These are phyloP conservation scores for Inga leiocalycina DNA, from an alignment of 306 rosid species.

Conservation along the genomic window DNA sequence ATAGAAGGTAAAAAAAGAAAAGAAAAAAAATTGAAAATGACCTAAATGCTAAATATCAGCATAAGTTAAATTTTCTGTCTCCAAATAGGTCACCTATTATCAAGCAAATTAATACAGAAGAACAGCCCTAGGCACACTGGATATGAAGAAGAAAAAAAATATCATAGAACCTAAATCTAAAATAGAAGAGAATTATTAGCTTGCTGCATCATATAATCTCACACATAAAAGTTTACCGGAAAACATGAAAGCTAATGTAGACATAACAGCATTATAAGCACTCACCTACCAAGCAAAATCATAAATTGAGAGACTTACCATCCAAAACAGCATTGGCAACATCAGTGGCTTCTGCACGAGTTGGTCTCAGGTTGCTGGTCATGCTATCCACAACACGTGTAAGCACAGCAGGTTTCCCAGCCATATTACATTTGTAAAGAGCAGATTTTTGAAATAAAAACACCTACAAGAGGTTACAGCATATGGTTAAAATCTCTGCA, in stretches of 20 bases:
- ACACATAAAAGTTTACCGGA: not conserved
- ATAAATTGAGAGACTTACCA: slow-evolving; percentile 54
- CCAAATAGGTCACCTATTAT: not conserved
- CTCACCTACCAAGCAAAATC: slow-evolving; percentile 21
- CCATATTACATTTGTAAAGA: slow-evolving; percentile 96
- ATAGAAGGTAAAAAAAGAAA: not conserved
- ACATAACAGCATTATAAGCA: slow-evolving; percentile 2
- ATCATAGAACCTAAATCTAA: not conserved
- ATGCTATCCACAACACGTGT: slow-evolving; percentile 99
- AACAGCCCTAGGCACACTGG: slow-evolving; percentile 1
- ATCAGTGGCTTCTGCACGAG: slow-evolving; percentile 99
- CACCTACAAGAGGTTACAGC: slow-evolving; percentile 57
- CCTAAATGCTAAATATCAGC: not conserved
- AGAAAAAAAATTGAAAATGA: slow-evolving; percentile 21
- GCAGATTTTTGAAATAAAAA: slow-evolving; percentile 98
- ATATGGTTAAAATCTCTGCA: slow-evolving; percentile 27
- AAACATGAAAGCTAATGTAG: not conserved
- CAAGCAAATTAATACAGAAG: not conserved
- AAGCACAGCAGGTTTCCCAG: slow-evolving; percentile 99
- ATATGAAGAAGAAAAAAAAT: not conserved
- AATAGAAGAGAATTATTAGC: not conserved
- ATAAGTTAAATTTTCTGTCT: not conserved
- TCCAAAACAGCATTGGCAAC: slow-evolving; percentile 99
- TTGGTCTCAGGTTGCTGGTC: slow-evolving; percentile 97
- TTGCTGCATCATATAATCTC: not conserved